Evolutionary conservation across 345 rosid genomes (phyloP).

Genomic region (Camelina hispida): DNA sequence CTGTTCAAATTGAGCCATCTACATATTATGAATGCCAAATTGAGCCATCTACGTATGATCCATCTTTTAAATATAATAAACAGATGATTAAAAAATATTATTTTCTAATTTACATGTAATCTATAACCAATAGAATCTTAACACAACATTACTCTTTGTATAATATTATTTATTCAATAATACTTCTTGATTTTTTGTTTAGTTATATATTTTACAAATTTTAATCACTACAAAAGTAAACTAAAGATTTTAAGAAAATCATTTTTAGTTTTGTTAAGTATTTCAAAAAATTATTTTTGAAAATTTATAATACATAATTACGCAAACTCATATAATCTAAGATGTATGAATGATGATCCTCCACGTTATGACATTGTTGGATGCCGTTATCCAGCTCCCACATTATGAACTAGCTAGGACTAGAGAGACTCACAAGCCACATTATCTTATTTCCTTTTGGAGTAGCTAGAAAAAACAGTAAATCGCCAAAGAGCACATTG

Average conservation of each 20-base stretch:
- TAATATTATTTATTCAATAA: neutral
- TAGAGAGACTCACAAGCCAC: neutral
- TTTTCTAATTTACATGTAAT: too few species aligned
- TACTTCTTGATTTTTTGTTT: too few species aligned
- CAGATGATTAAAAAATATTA: neutral
- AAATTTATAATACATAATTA: too few species aligned
- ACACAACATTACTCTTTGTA: neutral
- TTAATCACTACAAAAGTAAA: neutral
- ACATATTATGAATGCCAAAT: neutral
- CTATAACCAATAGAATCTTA: neutral
- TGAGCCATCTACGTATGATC: neutral
- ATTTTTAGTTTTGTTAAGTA: too few species aligned
- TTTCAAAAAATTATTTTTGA: too few species aligned
- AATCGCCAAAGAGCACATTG: neutral
- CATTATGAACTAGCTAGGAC: neutral
- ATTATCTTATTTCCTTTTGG: neutral
- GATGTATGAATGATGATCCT: neutral
- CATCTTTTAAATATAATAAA: neutral
- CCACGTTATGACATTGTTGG: neutral
- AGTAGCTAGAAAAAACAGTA: neutral
- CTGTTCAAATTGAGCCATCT: neutral
- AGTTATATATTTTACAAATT: too few species aligned
- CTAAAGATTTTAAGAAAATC: neutral
- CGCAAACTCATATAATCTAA: neutral
- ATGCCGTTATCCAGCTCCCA: neutral